Base-by-base conservation (phyloP, 2,329 filamentous ascomycete species). In the Microsporum audouinii region DNA sequence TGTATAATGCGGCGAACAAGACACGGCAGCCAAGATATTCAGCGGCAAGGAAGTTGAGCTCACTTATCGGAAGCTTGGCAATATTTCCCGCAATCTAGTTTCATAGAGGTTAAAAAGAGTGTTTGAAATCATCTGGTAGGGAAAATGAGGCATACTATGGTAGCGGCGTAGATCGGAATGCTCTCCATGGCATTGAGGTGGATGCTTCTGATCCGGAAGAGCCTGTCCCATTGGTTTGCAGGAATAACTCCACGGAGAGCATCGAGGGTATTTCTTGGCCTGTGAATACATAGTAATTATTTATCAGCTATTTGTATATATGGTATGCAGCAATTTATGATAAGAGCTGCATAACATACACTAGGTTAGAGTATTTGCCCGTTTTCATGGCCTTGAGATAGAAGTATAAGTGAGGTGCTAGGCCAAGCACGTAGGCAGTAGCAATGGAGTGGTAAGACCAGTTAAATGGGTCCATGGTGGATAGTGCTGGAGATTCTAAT, bases 151-250 rank as follows among this genome's bases (percentile, higher is more conserved):
- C 65, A 51, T 66, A 70, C 67, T 69, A 73, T 72, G 8, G 71
- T 70, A 63, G 69, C 67, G 7, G 71, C 71, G 62, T 73, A 74
- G 47, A 73, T 61, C 3, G 72, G 72, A 49, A 73, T 63, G 2
- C 67, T 65, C 58, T 74, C 72, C 59, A 73, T 63, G 0, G 71
- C 71, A 65, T 74, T 74, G 10, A 73, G 59, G 67, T 73, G 72
- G 10, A 70, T 70, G 2, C 71, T 68, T 17, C 66, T 65, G 1
- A 70, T 67, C 10, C 68, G 66, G 53, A 65, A 69, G 8, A 72
- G 68, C 59, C 61, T 66, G 39, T 63, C 60, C 59, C 64, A 65
- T 29, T 63, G 64, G 2, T 64, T 59, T n/a, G 61, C 62, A 1
- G 68, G 63, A 12, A 74, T 63, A 12, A 64, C 64, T n/a, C 63